Conservation (phyloP, 495 filamentous ascomycete genomes). For the Aspergillus homomorphus region DNA sequence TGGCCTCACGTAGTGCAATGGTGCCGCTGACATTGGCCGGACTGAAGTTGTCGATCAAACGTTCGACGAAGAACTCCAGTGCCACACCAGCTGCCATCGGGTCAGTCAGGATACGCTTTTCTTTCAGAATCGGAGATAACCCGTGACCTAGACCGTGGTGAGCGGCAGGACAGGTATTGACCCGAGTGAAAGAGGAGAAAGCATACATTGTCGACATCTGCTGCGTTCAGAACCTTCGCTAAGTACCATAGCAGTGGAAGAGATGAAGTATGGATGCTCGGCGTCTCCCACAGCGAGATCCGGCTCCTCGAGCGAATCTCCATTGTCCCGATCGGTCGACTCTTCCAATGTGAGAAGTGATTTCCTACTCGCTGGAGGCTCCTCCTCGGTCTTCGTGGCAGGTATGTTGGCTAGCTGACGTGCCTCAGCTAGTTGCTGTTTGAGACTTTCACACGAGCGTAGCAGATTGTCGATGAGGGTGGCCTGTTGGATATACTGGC, state of each 20-base stretch:
- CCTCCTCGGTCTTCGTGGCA: constrained; percentile 18
- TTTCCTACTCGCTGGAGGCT: not conserved
- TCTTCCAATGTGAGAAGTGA: not conserved
- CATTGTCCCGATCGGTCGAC: not conserved
- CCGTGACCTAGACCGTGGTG: constrained; percentile 1
- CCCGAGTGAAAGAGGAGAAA: not conserved
- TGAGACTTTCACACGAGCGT: constrained; percentile 19
- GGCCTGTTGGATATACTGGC: constrained; percentile 27
- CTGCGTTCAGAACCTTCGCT: not conserved
- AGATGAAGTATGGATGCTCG: not conserved
- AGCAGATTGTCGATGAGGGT: constrained; percentile 25
- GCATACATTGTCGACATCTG: constrained; percentile 4
- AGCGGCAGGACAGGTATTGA: not conserved
- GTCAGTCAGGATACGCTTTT: constrained; percentile 13
- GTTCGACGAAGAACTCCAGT: constrained; percentile 24
- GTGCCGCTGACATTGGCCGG: constrained; percentile 18
- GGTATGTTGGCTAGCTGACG: constrained; percentile 17
- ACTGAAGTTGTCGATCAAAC: constrained; percentile 24
- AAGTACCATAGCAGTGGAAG: not conserved
- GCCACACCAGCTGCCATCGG: constrained; percentile 12
- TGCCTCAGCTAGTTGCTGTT: constrained; percentile 22
- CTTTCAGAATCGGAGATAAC: not conserved
- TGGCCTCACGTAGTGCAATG: constrained; percentile 24
- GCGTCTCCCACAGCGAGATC: not conserved
- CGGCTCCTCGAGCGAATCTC: not conserved